A percentile compares a stretch with the other conserved stretches of the same genome.
Evolutionary conservation across 176 grass and related monocot species (phyloP).

Genomic region (Cenchrus fungigraminus): DNA sequence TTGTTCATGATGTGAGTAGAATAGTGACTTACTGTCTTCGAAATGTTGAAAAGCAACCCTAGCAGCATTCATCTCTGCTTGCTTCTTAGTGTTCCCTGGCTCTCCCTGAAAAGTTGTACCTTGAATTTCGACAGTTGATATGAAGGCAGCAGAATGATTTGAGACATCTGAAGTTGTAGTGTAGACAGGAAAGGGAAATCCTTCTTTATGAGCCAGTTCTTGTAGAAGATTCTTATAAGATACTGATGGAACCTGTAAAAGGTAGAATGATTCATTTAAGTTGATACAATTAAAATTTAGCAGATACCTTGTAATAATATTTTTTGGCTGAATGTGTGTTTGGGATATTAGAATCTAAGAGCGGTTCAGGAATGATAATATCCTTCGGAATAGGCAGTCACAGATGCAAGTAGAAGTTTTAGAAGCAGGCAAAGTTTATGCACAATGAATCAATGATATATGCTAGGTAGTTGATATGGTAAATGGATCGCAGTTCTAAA

Average conservation of each 20-base stretch:
- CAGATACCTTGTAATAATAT: constrained; percentile 15
- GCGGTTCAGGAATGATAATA: neutral
- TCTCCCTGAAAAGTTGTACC: constrained; percentile 59
- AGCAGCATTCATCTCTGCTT: constrained; percentile 70
- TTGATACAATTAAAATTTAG: constrained; percentile 36
- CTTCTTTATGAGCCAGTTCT: constrained; percentile 66
- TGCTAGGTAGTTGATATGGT: neutral
- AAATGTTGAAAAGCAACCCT: constrained; percentile 63
- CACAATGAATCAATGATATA: neutral
- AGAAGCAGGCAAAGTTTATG: neutral
- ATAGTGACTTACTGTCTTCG: constrained; percentile 60
- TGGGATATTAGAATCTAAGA: constrained; percentile 37
- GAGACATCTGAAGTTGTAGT: constrained; percentile 42
- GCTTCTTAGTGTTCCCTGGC: constrained; percentile 65
- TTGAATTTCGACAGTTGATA: constrained; percentile 61
- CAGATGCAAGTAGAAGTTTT: neutral
- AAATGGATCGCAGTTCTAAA: neutral
- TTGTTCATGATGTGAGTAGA: constrained; percentile 21
- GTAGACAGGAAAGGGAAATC: constrained; percentile 58
- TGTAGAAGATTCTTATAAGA: constrained; percentile 68
- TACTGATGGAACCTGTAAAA: constrained; percentile 52
- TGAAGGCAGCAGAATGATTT: constrained; percentile 36
- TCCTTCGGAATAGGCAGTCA: neutral
- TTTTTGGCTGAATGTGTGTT: neutral
- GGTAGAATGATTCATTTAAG: constrained; percentile 43